Percentiles rank a stretch among this genome's conserved stretches.
Evolutionary conservation across 257 asterid genomes (phyloP).

Genomic region (Ophiorrhiza pumila): DNA sequence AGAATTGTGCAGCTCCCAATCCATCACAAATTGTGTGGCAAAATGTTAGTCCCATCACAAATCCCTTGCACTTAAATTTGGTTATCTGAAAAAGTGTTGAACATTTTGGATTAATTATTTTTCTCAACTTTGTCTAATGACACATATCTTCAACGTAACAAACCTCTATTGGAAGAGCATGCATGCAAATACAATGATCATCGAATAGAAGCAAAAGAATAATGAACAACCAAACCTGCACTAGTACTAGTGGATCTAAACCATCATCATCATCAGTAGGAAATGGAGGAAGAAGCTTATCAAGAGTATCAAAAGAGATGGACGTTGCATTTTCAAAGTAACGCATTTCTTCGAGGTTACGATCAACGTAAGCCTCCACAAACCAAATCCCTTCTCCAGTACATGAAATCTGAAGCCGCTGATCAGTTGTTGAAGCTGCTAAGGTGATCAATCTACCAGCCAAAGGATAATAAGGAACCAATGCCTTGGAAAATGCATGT

Average conservation of each 20-base stretch:
- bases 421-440: constrained; percentile 13
- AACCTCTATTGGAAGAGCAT: no score
- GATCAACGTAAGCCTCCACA: constrained; percentile 42
- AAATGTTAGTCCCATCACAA: constrained; percentile 46
- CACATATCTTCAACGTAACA: no score
- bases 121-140: no score
- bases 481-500: constrained; percentile 39
- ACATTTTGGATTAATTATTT: no score
- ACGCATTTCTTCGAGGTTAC: constrained; percentile 27
- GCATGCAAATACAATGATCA: no score
- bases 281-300: constrained; percentile 34
- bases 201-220: no score
- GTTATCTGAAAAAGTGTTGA: constrained; percentile 36
- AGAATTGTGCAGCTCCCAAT: constrained; percentile 60
- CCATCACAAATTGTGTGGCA: constrained; percentile 55
- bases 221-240: constrained; percentile 29
- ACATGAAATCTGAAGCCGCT: constrained; percentile 35
- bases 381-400: constrained; percentile 51
- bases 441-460: constrained; percentile 45
- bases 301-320: constrained; percentile 24
- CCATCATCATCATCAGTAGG: constrained; percentile 17
- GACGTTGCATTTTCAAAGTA: constrained; percentile 37
- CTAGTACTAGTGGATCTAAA: constrained; percentile 42
- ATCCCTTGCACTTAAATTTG: constrained; percentile 41
- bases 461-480: constrained; percentile 54